Conservation (phyloP, 768 basidiomycete species). For the Candolleomyces efflorescens region DNA sequence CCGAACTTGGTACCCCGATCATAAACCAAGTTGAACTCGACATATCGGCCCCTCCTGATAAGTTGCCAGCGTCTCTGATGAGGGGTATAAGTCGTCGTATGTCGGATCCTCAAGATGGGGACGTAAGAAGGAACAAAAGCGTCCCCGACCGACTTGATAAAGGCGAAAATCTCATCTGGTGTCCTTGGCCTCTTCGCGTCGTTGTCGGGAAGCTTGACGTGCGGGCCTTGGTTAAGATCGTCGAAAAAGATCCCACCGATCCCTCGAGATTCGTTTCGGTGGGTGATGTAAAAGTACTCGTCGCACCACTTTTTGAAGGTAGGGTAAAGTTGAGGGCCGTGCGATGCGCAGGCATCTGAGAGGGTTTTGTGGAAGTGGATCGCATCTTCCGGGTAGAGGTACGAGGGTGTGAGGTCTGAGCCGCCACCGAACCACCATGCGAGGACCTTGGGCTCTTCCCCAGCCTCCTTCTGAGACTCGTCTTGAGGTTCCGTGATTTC, state of each 20-base stretch:
- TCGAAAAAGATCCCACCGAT: slow-evolving; percentile 97
- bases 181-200: slow-evolving; percentile 44
- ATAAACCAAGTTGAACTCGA: slow-evolving; percentile 89
- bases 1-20: slow-evolving; percentile 90
- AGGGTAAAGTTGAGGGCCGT: slow-evolving; percentile 65
- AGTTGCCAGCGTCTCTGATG: slow-evolving; percentile 89
- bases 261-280: slow-evolving; percentile 82
- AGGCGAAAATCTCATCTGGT: slow-evolving; percentile 69
- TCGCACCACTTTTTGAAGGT: slow-evolving; percentile 96
- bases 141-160: slow-evolving; percentile 67
- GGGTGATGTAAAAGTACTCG: slow-evolving; percentile 92
- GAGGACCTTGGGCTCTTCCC: slow-evolving; percentile 48
- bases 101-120: slow-evolving; percentile 70
- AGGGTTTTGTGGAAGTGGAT: slow-evolving; percentile 80
- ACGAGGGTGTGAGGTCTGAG: slow-evolving; percentile 89
- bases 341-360: slow-evolving; percentile 69
- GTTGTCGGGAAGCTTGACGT: slow-evolving; percentile 50
- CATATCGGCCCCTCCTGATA: slow-evolving; percentile 85
- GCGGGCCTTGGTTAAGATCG: slow-evolving; percentile 69
- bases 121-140: slow-evolving; percentile 89
- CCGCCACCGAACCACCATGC: slow-evolving; percentile 99
- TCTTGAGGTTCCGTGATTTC: slow-evolving; percentile 64
- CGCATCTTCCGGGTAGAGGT: slow-evolving; percentile 86
- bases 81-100: slow-evolving; percentile 52
- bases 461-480: slow-evolving; percentile 16